Percentiles rank a stretch among this genome's conserved stretches.
These are phyloP conservation scores for Phylloporus sp. DNA, from an alignment of 1,284 basidiomycete species.

Conservation along the genomic window DNA sequence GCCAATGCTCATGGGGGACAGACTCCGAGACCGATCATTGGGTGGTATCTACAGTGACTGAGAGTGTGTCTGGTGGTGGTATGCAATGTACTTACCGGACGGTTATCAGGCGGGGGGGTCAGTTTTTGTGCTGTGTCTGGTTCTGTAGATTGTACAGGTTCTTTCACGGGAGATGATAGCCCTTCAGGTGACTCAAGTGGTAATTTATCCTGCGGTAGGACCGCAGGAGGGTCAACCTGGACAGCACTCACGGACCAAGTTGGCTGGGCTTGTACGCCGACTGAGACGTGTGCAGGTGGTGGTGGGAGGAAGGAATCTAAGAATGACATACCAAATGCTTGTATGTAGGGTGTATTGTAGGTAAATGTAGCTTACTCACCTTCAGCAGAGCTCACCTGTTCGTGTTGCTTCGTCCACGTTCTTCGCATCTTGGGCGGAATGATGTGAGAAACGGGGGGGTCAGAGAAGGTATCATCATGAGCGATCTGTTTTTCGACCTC, in stretches of 20 bases:
- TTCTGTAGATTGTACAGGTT: constrained; percentile 11
- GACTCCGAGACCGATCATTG: constrained; percentile 42
- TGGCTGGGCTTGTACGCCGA: constrained; percentile 42
- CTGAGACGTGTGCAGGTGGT: constrained; percentile 35
- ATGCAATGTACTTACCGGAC: constrained; percentile 23
- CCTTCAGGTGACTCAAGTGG: constrained; percentile 2
- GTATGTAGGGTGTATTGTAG: constrained; percentile 17
- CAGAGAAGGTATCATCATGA: constrained; percentile 42
- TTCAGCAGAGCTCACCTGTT: constrained; percentile 41
- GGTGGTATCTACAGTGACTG: constrained; percentile 35
- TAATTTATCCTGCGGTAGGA: constrained; percentile 20
- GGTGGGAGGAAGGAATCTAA: constrained; percentile 27
- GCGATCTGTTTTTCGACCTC: constrained; percentile 41
- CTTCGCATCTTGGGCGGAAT: constrained; percentile 64
- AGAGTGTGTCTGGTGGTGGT: constrained; percentile 18
- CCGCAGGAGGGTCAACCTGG: constrained; percentile 37
- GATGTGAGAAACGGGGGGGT: constrained; percentile 31
- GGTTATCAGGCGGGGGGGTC: constrained; percentile 21
- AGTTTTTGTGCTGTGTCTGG: constrained; percentile 16
- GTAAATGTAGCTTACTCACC: constrained; percentile 38
- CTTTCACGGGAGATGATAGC: constrained; percentile 16
- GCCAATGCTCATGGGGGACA: constrained; percentile 62
- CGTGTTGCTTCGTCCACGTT: constrained; percentile 51
- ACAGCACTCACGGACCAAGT: constrained; percentile 40
- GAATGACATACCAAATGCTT: constrained; percentile 33